A percentile compares a stretch with the other conserved stretches of the same genome.
These are phyloP conservation scores for Solanum commersonii DNA, from an alignment of 257 asterid genomes.

Conservation along the genomic window DNA sequence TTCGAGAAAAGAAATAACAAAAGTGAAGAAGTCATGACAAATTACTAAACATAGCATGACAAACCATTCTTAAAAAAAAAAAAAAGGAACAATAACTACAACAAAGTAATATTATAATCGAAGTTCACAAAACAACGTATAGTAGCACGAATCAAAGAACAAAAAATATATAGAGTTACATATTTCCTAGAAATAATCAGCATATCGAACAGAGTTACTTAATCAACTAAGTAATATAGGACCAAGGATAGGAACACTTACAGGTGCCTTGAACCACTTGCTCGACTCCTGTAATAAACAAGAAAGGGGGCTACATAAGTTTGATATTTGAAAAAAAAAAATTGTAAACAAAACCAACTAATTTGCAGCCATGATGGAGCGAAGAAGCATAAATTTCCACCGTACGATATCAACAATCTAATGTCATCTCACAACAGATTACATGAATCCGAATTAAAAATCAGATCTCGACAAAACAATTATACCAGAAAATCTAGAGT, in stretches of 20 bases:
- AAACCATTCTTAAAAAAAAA: not conserved
- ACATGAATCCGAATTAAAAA: not conserved
- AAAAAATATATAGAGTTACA: not conserved
- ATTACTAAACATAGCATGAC: not conserved
- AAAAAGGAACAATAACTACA: not conserved
- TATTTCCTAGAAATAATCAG: not conserved
- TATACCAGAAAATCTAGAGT: not conserved
- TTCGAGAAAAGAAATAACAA: not conserved
- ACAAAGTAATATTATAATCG: not conserved
- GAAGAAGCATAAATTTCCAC: not conserved
- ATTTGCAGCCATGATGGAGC: not conserved
- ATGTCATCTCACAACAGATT: not conserved
- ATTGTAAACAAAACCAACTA: not conserved
- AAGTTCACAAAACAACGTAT: not conserved
- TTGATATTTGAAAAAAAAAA: not conserved
- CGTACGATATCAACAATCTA: not conserved
- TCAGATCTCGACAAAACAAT: not conserved
- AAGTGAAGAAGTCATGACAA: not conserved
- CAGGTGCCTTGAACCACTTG: constrained; percentile 8
- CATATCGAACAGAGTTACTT: not conserved
- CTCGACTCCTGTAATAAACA: not conserved
- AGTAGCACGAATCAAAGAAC: not conserved
- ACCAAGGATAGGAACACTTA: not conserved
- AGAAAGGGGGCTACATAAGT: not conserved
- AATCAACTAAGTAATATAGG: not conserved